Conservation (phyloP, 495 filamentous ascomycete species). For the Tetracladium marchalianum region DNA sequence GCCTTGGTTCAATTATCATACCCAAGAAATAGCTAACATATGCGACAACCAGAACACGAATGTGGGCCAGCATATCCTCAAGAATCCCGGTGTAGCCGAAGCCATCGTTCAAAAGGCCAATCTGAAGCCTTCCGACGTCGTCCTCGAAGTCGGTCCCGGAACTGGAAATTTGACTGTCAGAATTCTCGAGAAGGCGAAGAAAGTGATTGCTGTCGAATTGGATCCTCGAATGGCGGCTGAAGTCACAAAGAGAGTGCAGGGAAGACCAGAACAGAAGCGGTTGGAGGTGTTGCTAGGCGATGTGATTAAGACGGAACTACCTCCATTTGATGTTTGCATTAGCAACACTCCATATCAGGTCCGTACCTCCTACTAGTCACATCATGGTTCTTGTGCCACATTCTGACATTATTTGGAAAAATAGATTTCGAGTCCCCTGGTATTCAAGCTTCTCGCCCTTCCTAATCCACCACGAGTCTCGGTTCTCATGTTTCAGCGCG, state of each 20-base stretch:
- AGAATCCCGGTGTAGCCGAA: constrained; percentile 88
- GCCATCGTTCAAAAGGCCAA: constrained; percentile 78
- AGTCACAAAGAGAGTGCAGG: constrained; percentile 88
- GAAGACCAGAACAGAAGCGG: constrained; percentile 66
- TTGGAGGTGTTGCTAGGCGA: constrained; percentile 83
- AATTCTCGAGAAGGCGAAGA: constrained; percentile 79
- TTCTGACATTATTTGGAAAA: no score
- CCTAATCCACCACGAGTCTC: constrained; percentile 62
- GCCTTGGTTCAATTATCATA: neutral
- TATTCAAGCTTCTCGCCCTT: constrained; percentile 80
- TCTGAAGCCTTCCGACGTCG: constrained; percentile 78
- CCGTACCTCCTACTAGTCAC: constrained; percentile 12
- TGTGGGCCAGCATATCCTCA: constrained; percentile 87
- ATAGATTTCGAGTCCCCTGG: constrained; percentile 81
- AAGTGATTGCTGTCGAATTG: constrained; percentile 83
- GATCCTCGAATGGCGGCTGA: constrained; percentile 97
- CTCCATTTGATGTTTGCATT: constrained; percentile 85
- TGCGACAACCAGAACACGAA: constrained; percentile 44
- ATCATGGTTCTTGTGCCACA: neutral
- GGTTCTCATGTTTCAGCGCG: constrained; percentile 82
- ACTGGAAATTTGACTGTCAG: constrained; percentile 84
- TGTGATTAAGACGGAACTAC: constrained; percentile 83
- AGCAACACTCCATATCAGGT: constrained; percentile 87
- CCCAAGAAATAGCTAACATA: constrained; percentile 35
- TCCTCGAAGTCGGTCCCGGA: constrained; percentile 46